These are phyloP conservation scores for Nicotiana knightiana DNA, from an alignment of 257 asterid species.

Conservation along the genomic window DNA sequence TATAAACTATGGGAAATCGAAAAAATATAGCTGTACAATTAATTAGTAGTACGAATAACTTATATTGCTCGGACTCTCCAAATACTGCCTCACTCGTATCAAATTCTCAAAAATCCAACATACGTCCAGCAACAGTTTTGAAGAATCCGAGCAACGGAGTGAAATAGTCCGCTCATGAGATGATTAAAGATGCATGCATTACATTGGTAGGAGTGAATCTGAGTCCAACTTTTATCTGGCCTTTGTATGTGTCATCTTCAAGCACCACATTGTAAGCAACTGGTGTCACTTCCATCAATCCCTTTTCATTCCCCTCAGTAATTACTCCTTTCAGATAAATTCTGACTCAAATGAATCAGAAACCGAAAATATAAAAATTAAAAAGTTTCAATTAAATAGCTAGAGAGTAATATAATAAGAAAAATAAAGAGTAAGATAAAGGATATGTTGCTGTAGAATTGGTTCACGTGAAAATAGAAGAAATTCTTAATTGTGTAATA, in stretches of 20 bases:
- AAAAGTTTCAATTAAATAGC: neutral
- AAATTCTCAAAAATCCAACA: too few relatives aligned
- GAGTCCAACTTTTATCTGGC: slow-evolving; percentile 58
- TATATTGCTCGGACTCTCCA: too few relatives aligned
- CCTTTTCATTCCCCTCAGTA: slow-evolving; percentile 46
- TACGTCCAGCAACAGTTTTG: too few relatives aligned
- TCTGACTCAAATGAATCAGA: slow-evolving; percentile 21
- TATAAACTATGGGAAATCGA: neutral
- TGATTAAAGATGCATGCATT: slow-evolving; percentile 19
- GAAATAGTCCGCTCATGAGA: too few relatives aligned
- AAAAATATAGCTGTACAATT: neutral
- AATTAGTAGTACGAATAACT: neutral
- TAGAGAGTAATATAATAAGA: neutral
- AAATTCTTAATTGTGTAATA: too few relatives aligned
- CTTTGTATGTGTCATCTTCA: slow-evolving; percentile 62
- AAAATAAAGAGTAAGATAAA: too few relatives aligned
- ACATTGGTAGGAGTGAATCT: slow-evolving; percentile 37
- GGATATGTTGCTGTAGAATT: neutral
- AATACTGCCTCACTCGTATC: too few relatives aligned
- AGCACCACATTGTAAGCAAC: slow-evolving; percentile 62
- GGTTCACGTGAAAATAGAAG: neutral
- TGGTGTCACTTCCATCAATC: slow-evolving; percentile 42
- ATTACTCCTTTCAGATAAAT: slow-evolving; percentile 59
- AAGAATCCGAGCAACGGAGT: too few relatives aligned
- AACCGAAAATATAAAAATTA: neutral